Base-by-base conservation (phyloP, 768 basidiomycete species). In the Trametopsis cervina region DNA sequence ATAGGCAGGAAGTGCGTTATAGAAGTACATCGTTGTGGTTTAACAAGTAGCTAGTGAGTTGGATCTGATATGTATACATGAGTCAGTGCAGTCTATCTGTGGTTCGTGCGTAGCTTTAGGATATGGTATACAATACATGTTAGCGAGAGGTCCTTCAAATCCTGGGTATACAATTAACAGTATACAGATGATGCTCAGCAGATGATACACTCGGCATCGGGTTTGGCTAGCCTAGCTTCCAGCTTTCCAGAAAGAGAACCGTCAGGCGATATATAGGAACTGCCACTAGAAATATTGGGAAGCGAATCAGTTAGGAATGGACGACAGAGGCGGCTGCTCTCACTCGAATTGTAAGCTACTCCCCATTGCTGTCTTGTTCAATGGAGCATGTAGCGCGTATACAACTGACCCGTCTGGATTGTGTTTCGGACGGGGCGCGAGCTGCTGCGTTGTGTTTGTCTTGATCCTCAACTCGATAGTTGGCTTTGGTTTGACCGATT, bases 331-430 rank as follows among this genome's bases (percentile, higher is more conserved):
- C n/a, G n/a, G n/a, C 23, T 12, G 39, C 26, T 69, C 80, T 61
- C 46, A 82, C 80, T 71, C 69, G 45, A 77, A 78, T 43, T 76
- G 72, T 4, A 83, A 56, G 46, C 75, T 74, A 0, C 66, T 59
- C 2, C 69, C 79, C 62, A 61, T 60, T 41, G 55, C 51, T 52
- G 54, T 73, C 23, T 67, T 70, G 42, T 72, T 69, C 18, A 80
- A 62, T 0, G 69, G 58, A 1, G 70, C 68, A 3, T 68, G 54
- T 25, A 81, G 68, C 11, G 59, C 59, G 44, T n/a, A n/a, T n/a
- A 46, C 26, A 15, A 44, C 12, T 33, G 29, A 33, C 37, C 13
- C 17, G 40, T 58, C 39, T 29, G 49, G 29, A 23, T 27, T 24
- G 24, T 35, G 25, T 46, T 47, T 9, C 25, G 33, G 21, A 23